Evolutionary conservation across 78 protist genomes (phyloP), one percentile per base, ranked within the genome.

Genomic region (Dictyostelium intermedium): DNA sequence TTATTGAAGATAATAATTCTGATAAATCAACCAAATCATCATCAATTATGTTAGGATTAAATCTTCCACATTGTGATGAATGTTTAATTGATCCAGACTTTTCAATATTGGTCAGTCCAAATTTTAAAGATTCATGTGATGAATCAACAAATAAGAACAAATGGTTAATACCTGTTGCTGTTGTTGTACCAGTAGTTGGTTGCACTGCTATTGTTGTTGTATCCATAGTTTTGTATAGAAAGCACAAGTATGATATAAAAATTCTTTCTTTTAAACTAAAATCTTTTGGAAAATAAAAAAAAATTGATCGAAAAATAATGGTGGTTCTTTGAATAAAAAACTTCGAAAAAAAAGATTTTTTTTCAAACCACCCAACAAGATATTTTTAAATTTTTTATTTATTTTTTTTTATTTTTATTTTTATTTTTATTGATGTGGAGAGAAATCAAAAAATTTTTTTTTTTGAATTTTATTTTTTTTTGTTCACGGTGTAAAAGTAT

Each of bases 11-110:
- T 23, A 6, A 66, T 10, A n/a, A 3, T n/a, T 0, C 6, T n/a
- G 11, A 69, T 27, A 6, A 3, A n/a, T 35, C 30, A 23, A n/a
- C n/a, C n/a, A n/a, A n/a, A n/a, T n/a, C n/a, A n/a, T n/a, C n/a
- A n/a, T 61, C 47, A 5, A 27, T 41, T n/a, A 9, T 27, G 0
- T 39, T 84, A 41, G 80, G 81, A 6, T 20, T 84, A 25, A 66
- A 66, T 43, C 35, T 84, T 25, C 91, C 91, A 23, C 63, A 69
- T 27, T 66, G 81, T 9, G 30, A 47, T 14, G 18, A 34, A 10
- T 69, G 79, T 84, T 25, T 41, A 7, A 41, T 84, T 10, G 91
- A 84, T 20, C 91, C 91, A 18, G 91, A 76, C 23, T 76, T 76
- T 47, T 39, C 61, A 3, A 34, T 76, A 41, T 37, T 76, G n/a